These are phyloP conservation scores for Leccinum arenicola DNA, from an alignment of 768 basidiomycete genomes.

Conservation along the genomic window DNA sequence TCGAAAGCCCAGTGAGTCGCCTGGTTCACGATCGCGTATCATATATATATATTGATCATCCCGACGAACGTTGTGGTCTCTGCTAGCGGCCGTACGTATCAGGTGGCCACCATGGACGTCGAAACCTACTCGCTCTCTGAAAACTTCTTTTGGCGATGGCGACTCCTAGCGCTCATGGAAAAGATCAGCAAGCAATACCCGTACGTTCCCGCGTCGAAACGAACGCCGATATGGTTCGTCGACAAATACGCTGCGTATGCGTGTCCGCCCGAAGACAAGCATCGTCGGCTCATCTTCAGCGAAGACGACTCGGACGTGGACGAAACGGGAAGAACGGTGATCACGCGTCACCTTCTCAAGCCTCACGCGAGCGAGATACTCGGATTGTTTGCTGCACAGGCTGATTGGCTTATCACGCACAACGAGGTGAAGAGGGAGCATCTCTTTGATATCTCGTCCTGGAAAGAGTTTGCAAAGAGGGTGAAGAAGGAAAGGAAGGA, in stretches of 20 bases:
- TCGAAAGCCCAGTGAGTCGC: conserved; percentile 29
- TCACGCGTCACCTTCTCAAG: conserved; percentile 43
- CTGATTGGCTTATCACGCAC: conserved; percentile 57
- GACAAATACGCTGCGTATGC: conserved; percentile 36
- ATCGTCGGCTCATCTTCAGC: conserved; percentile 37
- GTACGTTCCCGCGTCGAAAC: conserved; percentile 32
- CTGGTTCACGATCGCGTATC: not conserved
- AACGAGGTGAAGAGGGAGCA: conserved; percentile 31
- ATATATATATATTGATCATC: not conserved
- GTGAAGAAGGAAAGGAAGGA: conserved; percentile 31
- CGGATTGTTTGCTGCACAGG: conserved; percentile 51
- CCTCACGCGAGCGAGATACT: conserved; percentile 51
- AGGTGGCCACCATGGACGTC: conserved; percentile 46
- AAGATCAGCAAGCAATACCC: conserved; percentile 39
- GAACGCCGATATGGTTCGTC: conserved; percentile 52
- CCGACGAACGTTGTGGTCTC: conserved; percentile 1
- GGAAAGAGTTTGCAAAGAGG: conserved; percentile 45
- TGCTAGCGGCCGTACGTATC: conserved; percentile 41
- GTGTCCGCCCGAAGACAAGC: conserved; percentile 23
- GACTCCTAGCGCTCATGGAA: conserved; percentile 44
- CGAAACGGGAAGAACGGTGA: conserved; percentile 26
- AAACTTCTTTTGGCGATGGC: conserved; percentile 53
- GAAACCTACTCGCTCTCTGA: conserved; percentile 40
- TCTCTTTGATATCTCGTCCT: conserved; percentile 43
- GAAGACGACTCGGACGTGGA: conserved; percentile 30